Evolutionary conservation across 1,284 basidiomycete genomes (phyloP), one percentile per base, ranked within the genome.

Genomic region (Trichosporon sp.): DNA sequence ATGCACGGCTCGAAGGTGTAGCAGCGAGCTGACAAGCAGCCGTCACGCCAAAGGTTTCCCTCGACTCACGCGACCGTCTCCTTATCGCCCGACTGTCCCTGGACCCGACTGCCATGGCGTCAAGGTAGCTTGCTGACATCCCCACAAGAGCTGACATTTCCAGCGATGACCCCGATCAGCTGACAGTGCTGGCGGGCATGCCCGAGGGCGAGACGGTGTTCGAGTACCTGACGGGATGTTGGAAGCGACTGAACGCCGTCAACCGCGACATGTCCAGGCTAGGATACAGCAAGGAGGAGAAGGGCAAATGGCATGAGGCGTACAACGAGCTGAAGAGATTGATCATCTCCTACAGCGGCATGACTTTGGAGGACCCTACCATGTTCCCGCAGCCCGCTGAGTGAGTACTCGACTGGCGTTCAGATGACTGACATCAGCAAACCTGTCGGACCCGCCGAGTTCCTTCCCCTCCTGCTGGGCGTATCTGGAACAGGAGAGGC

Each of bases 351-450:
- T 99, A 99, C 78, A 86, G 89, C 13, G 95, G 95, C 8, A 84
- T 98, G 64, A 89, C 87, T 14, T 82, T 99, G 9, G 92, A 95
- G 79, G 93, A 95, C 66, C 91, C 95, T 0, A 77, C 78, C 52
- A 95, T 98, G 90, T 98, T 99, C 71, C 90, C 92, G 56, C 91
- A 94, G 73, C 92, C 94, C 0, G 67, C 79, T 64, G 85, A 85
- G 87, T 90, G 78, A 32, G 87, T 84, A 7, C 62, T 29, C 19
- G n/a, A n/a, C n/a, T n/a, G n/a, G n/a, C n/a, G 5, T 29, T 1
- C 19, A 19, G 21, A 29, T 9, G n/a, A 7, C n/a, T 67, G 31
- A 67, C 23, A 36, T 25, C 49, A 89, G 89, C 8, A 88, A 88
- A 71, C 82, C 83, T 2, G 78, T 89, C 60, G 93, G 94, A 10